Evolutionary conservation across 2,329 filamentous ascomycete genomes (phyloP), one percentile per base, ranked within the genome.

Genomic region (Fusarium secorum): DNA sequence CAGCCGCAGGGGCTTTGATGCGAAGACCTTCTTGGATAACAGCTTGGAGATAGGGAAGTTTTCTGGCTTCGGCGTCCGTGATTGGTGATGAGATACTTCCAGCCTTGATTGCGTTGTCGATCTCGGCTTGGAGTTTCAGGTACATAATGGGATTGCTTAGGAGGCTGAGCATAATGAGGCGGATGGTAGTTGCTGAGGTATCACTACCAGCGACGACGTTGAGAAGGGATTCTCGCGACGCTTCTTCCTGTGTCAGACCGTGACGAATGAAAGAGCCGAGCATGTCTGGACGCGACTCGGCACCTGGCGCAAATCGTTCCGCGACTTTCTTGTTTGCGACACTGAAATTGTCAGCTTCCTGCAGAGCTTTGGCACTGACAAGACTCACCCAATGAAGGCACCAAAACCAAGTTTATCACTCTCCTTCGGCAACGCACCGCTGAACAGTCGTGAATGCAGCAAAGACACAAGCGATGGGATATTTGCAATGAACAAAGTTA

Each of bases 111-210:
- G 83, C 84, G 2, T 74, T 60, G 42, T 86, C 82, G 30, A 89
- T 82, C 68, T 90, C 88, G 1, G 71, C 69, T 38, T 84, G 83
- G 0, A 90, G 78, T 7, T 81, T 83, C 5, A 71, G 53, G 57
- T 87, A 85, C 1, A 85, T 81, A 0, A 79, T 77, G 0, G 86
- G 86, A 38, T 83, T 85, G 1, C 83, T 86, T 10, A 86, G 81
- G 53, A 90, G 77, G 71, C 86, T 83, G 17, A 89, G 80, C 51
- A 90, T 66, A 1, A 82, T 85, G 17, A 83, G 79, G 3, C 87
- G 83, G 35, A 84, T 78, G 3, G 75, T 77, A 0, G 74, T 78
- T 2, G 81, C 77, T 1, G 75, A 78, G 9, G 82, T 82, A n/a
- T 83, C 82, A 22, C 78, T 77, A 35, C 81, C 81, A 5, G 80